Evolutionary conservation across 2,329 filamentous ascomycete genomes (phyloP).

Genomic region (Arthrobotrys entomopaga): DNA sequence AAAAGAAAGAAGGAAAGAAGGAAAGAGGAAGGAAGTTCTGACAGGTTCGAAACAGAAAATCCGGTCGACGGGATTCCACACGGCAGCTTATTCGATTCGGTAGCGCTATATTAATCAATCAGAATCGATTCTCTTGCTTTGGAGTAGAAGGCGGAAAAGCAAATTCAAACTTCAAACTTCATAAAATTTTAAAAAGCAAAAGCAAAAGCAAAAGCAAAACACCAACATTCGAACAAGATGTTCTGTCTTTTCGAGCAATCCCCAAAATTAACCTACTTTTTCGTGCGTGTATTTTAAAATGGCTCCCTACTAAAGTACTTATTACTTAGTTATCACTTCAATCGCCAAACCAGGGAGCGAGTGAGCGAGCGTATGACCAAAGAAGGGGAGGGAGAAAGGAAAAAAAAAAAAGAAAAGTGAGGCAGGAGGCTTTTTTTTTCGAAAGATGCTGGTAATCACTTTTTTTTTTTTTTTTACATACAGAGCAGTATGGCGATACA

Average conservation of each 20-base stretch:
- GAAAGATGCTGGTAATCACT: conserved; percentile 25
- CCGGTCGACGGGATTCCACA: not conserved
- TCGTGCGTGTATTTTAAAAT: conserved; percentile 35
- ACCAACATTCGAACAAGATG: conserved; percentile 29
- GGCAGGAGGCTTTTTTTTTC: conserved; percentile 32
- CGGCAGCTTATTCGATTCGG: conserved; percentile 20
- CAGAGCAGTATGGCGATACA: conserved; percentile 27
- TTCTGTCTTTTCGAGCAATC: conserved; percentile 23
- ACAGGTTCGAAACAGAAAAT: not conserved
- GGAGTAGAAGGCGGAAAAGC: too few relatives aligned
- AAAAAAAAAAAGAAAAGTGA: conserved; percentile 21
- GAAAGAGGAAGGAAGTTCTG: conserved; percentile 36
- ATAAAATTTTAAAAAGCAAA: too few relatives aligned
- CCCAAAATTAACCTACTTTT: conserved; percentile 45
- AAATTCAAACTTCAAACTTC: too few relatives aligned
- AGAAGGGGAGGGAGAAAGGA: not conserved
- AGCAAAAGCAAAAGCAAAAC: conserved; percentile 9
- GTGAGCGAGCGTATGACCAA: not conserved
- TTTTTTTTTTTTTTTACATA: too few relatives aligned
- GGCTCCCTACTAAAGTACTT: too few relatives aligned
- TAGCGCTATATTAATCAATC: not conserved
- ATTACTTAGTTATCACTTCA: too few relatives aligned
- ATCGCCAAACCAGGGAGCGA: conserved; percentile 30
- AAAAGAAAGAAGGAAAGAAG: conserved; percentile 22
- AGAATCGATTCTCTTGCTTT: not conserved